phyloP scores from a whole-genome alignment of 306 rosid species.

The Gastrolobium villosum region DNA sequence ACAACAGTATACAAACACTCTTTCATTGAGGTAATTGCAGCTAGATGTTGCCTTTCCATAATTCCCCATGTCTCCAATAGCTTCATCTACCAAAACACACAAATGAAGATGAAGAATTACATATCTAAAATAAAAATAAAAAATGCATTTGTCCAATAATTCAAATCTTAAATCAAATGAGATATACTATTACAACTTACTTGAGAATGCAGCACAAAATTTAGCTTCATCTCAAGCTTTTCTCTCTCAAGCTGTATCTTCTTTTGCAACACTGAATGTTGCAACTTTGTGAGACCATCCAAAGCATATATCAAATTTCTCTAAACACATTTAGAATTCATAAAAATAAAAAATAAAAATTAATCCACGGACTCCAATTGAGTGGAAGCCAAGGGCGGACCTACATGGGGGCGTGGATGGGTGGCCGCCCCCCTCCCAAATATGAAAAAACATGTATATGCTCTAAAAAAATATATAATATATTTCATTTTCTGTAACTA shows the following conservation, averaged over 20 bases:
- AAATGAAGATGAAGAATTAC: not conserved
- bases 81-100: constrained; percentile 51
- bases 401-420: no score
- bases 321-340: constrained; percentile 44
- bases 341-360: not conserved
- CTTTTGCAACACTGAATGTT: constrained; percentile 59
- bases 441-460: no score
- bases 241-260: constrained; percentile 68
- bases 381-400: no score
- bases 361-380: not conserved
- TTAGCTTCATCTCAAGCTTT: constrained; percentile 69
- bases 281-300: constrained; percentile 58
- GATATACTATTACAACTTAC: constrained; percentile 49
- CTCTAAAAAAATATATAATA: no score
- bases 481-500: no score
- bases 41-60: constrained; percentile 68
- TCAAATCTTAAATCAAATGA: not conserved
- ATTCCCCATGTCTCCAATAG: constrained; percentile 69
- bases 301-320: constrained; percentile 49
- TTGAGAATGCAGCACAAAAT: constrained; percentile 66
- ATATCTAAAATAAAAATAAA: not conserved
- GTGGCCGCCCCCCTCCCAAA: no score
- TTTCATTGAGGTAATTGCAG: constrained; percentile 53
- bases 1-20: constrained; percentile 59
- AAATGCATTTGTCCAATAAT: not conserved